Evolutionary conservation across 31 red algal species (phyloP).

Genomic region (Endocladia muricata): DNA sequence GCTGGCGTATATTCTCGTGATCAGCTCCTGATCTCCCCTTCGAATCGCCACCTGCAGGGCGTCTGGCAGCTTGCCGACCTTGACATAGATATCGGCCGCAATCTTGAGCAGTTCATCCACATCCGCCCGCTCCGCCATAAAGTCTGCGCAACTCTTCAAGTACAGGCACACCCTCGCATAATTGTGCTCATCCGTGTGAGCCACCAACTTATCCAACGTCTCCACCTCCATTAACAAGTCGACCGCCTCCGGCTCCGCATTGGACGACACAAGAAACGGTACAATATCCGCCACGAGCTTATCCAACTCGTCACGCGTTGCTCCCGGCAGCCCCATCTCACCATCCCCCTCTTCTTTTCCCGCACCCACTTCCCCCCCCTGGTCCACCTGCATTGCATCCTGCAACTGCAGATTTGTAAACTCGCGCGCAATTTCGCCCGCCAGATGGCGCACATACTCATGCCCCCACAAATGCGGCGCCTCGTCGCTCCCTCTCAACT

Average conservation of each 20-base stretch:
- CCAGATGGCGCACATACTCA: constrained; percentile 93
- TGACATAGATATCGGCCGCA: constrained; percentile 74
- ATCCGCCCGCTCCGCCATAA: constrained; percentile 76
- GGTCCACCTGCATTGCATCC: constrained; percentile 49
- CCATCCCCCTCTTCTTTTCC: not conserved
- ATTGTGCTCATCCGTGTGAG: constrained; percentile 68
- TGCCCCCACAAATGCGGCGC: constrained; percentile 89
- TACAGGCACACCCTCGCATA: constrained; percentile 89
- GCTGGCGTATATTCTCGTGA: constrained; percentile 56
- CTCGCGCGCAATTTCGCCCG: constrained; percentile 91
- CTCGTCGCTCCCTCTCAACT: constrained; percentile 65
- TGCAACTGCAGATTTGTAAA: constrained; percentile 27
- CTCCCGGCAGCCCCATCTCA: not conserved
- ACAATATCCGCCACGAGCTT: constrained; percentile 85
- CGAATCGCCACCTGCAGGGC: constrained; percentile 94
- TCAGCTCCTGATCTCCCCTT: constrained; percentile 44
- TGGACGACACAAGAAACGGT: constrained; percentile 79
- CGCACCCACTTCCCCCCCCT: constrained; percentile 16
- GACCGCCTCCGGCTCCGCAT: constrained; percentile 95
- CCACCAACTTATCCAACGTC: constrained; percentile 45
- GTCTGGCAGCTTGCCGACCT: constrained; percentile 41
- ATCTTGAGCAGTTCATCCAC: constrained; percentile 62
- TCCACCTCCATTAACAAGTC: constrained; percentile 96
- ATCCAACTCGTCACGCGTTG: constrained; percentile 38
- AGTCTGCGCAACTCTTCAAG: constrained; percentile 80